A percentile compares a stretch with the other conserved stretches of the same genome.
These are phyloP conservation scores for Candida tammaniensis DNA, from an alignment of 805 yeast species.

Conservation along the genomic window DNA sequence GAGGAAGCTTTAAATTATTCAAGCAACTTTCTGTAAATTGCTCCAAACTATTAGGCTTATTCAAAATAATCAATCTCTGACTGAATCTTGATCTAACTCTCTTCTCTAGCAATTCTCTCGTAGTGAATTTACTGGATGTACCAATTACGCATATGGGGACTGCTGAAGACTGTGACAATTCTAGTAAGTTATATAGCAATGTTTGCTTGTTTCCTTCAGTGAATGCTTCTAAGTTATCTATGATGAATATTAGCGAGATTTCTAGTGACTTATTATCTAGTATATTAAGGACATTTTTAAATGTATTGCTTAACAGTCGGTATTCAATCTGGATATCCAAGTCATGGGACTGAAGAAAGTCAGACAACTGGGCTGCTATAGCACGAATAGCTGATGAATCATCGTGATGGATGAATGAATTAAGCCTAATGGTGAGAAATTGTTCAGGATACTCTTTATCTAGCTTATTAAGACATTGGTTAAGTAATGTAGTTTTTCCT, in stretches of 20 bases:
- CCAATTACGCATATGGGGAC: constrained; percentile 83
- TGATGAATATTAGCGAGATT: constrained; percentile 67
- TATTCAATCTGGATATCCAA: constrained; percentile 8
- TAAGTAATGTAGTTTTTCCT: constrained; percentile 69
- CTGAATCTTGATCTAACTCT: constrained; percentile 88
- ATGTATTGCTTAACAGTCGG: constrained; percentile 8
- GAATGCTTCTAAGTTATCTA: constrained; percentile 84
- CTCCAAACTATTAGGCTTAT: constrained; percentile 38
- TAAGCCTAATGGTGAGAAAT: constrained; percentile 61
- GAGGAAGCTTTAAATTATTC: constrained; percentile 32
- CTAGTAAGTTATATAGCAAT: constrained; percentile 81
- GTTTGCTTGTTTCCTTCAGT: constrained; percentile 75
- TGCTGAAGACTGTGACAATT: constrained; percentile 68
- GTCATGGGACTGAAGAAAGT: constrained; percentile 9
- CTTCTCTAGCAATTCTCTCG: constrained; percentile 82
- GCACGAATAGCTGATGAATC: constrained; percentile 80
- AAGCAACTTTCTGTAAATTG: constrained; percentile 50
- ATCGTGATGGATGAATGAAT: constrained; percentile 70
- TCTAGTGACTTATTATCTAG: constrained; percentile 32
- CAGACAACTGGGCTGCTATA: constrained; percentile 80
- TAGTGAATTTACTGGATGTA: constrained; percentile 66
- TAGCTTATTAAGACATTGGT: constrained; percentile 52
- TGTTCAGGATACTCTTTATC: constrained; percentile 39
- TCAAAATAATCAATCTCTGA: constrained; percentile 66
- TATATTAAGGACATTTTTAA: constrained; percentile 19